Evolutionary conservation across 2,329 filamentous ascomycete genomes (phyloP).

Genomic region (Pseudogymnoascus sp.): DNA sequence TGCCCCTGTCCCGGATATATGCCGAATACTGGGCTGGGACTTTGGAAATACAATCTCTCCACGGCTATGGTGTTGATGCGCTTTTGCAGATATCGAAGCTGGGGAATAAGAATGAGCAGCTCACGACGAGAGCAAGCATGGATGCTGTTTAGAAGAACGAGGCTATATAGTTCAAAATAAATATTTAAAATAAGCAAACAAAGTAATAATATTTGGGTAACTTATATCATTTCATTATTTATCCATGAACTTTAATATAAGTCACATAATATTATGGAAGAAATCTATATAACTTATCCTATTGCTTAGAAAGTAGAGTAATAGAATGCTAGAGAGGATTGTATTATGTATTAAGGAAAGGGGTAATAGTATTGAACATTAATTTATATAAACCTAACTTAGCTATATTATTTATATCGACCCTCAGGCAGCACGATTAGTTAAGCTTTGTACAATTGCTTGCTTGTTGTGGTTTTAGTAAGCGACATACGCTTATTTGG

Average conservation of each 20-base stretch:
- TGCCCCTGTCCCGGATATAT: conserved; percentile 90
- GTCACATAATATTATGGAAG: neutral
- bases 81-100: conserved; percentile 95
- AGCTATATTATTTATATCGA: too few species aligned
- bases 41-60: conserved; percentile 81
- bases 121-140: conserved; percentile 69
- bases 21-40: conserved; percentile 97
- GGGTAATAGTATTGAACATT: too few species aligned
- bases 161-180: neutral
- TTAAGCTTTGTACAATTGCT: too few species aligned
- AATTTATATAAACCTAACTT: too few species aligned
- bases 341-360: too few species aligned
- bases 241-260: neutral
- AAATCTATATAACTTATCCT: too few species aligned
- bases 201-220: neutral
- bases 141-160: conserved; percentile 47
- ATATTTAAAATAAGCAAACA: neutral
- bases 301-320: too few species aligned
- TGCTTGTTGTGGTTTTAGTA: too few species aligned
- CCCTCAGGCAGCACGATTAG: too few species aligned
- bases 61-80: conserved; percentile 91
- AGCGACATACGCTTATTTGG: too few species aligned
- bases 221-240: neutral
- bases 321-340: too few species aligned
- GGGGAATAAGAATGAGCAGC: conserved; percentile 95